Percentiles rank a stretch among this genome's conserved stretches.
These are phyloP conservation scores for Cutaneotrichosporon dermatis DNA, from an alignment of 1,284 basidiomycete genomes.

Conservation along the genomic window DNA sequence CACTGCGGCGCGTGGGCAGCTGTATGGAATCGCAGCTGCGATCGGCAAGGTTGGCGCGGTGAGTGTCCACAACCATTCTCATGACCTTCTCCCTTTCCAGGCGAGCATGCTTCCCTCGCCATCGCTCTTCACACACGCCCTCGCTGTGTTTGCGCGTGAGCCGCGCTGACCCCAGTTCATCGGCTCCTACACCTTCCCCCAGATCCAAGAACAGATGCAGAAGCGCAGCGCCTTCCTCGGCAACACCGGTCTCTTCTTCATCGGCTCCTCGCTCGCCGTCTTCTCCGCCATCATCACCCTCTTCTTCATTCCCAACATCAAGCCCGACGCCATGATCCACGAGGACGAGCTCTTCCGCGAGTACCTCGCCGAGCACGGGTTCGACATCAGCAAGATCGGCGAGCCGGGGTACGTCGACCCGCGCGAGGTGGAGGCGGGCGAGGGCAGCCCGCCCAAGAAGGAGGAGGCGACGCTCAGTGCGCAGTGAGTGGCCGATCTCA, in stretches of 20 bases:
- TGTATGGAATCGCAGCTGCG: conserved; percentile 80
- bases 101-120: too few relatives aligned
- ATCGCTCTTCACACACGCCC: too few relatives aligned
- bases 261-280: conserved; percentile 62
- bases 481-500: too few relatives aligned
- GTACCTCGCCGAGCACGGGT: conserved; percentile 71
- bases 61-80: not conserved
- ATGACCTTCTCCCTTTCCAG: too few relatives aligned
- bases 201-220: conserved; percentile 52
- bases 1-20: conserved; percentile 78
- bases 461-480: too few relatives aligned
- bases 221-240: conserved; percentile 24
- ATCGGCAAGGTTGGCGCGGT: conserved; percentile 76
- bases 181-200: conserved; percentile 68
- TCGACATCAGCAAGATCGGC: conserved; percentile 33
- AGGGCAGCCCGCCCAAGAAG: not conserved
- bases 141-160: too few relatives aligned
- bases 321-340: conserved; percentile 69
- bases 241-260: conserved; percentile 42
- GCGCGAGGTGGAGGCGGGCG: not conserved
- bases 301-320: conserved; percentile 69
- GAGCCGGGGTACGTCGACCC: conserved; percentile 6
- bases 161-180: conserved; percentile 58
- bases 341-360: conserved; percentile 76
- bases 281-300: conserved; percentile 69